Evolutionary conservation across 2,329 filamentous ascomycete species (phyloP), one percentile per base, ranked within the genome.

Genomic region (Aspergillus versicolor): DNA sequence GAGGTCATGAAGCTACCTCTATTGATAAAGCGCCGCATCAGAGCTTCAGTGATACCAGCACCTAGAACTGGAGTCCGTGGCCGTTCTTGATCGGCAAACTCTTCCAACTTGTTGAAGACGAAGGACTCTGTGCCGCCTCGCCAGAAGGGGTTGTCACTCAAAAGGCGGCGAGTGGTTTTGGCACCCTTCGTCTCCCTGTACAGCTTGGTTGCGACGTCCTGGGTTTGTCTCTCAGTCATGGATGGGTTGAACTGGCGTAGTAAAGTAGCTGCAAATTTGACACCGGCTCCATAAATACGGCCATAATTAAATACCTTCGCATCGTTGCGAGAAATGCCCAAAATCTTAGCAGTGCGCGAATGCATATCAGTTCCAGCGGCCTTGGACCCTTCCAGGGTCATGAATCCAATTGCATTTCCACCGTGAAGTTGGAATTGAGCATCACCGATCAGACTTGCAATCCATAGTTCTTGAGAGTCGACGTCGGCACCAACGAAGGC

Each of bases 281-380:
- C 79, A 0, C 94, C 95, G 4, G 94, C 95, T n/a, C 94, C 95
- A 69, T 99, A 99, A 48, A 99, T 99, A 41, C 95, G 90, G 7
- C 95, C 95, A 67, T 99, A 99, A 73, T 99, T 99, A 81, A 99
- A 99, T 1, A 99, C 86, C 71, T 99, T 99, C 57, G 94, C 94
- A 68, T 97, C 87, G 67, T 97, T 97, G 60, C 94, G 85, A 2
- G 91, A 95, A 60, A 99, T 99, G 6, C 92, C 93, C 2, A 99
- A 76, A 56, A 99, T 99, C 5, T 84, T 82, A 1, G 94, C 95
- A 27, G 94, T 99, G 32, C 93, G 90, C 6, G 92, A 97, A 75
- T 99, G 93, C 55, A 97, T 77, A 73, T 99, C 93, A 0, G 93
- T 99, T 4, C 93, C 93, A 3, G 90, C 91, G 5, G 91, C 88